Base-by-base conservation (phyloP, 225 moss, liverwort and hornwort genomes). In the Polytrichum formosum region DNA sequence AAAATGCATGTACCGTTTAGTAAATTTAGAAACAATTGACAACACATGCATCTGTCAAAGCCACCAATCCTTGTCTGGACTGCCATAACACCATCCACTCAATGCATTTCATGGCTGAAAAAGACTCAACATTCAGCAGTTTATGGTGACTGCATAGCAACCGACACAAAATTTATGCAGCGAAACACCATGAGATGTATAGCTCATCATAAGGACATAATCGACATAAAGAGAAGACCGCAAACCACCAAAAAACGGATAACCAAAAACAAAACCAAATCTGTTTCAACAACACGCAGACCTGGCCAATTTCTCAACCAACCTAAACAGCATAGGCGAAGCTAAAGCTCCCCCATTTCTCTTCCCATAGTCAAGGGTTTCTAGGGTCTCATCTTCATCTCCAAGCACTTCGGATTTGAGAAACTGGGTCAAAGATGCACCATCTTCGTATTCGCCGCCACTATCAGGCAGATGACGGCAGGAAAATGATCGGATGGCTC, bases 321-420 rank as follows among this genome's bases (percentile, higher is more conserved):
- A 70, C 70, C 70, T 70, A 33, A 25, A 4, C 59, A 2, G 18
- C 28, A n/a, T 58, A 54, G 6, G 17, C 53, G 13, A 21, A 6
- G 21, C 26, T 60, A 66, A 7, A 17, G 5, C n/a, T 26, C 23
- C 63, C 4, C 5, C 22, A 28, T 21, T 6, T 16, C 9, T 58
- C 54, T 37, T 53, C 68, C 4, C 26, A 46, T 29, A 5, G 6
- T 55, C 70, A 59, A 60, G 75, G 79, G 69, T 79, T 78, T 80
- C 61, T 74, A 13, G 4, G 46, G 46, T 16, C 13, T 46, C 75
- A 13, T 77, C n/a, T 26, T 68, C 78, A 28, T 91, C 87, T 75
- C 93, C 79, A 65, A 93, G 67, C 19, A 93, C 91, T 63, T 93
- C 93, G 5, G 85, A 85, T 77, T 93, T 91, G 22, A 93, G 79